phyloP scores from a whole-genome alignment of 331 rosid genomes.

The Stylosanthes scabra region DNA sequence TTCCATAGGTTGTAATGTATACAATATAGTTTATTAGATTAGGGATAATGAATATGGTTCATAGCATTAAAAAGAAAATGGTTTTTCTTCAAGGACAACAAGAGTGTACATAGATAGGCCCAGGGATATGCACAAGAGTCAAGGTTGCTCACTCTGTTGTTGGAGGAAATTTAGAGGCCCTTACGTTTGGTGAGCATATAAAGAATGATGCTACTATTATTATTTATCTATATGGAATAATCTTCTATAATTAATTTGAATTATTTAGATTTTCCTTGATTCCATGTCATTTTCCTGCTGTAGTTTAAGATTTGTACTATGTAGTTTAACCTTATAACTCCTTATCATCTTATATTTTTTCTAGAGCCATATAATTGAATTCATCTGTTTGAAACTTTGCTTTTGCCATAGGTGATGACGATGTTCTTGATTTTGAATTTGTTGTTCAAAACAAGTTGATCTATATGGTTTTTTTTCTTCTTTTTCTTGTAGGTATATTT shows the following conservation, averaged over 20 bases:
- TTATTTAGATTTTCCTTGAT: conserved; percentile 34
- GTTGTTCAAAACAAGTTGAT: conserved; percentile 1
- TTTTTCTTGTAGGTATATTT: not conserved
- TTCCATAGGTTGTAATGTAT: conserved; percentile 41
- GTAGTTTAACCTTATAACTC: not conserved
- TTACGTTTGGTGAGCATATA: conserved; percentile 51
- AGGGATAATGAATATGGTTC: conserved; percentile 38
- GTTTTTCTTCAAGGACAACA: conserved; percentile 51
- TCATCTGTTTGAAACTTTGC: conserved; percentile 6
- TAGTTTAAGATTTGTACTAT: not conserved
- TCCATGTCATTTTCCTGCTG: conserved; percentile 25
- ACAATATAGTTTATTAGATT: conserved; percentile 31
- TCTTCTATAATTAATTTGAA: conserved; percentile 32
- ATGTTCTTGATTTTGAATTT: conserved; percentile 6
- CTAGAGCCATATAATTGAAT: conserved; percentile 1
- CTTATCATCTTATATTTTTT: not conserved
- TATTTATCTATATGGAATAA: conserved; percentile 50
- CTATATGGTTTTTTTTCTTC: not conserved
- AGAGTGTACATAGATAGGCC: conserved; percentile 60
- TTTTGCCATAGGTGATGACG: not conserved
- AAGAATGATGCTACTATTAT: conserved; percentile 30
- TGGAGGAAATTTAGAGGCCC: conserved; percentile 45
- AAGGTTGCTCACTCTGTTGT: conserved; percentile 51
- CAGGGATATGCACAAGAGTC: conserved; percentile 42
- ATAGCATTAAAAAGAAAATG: conserved; percentile 38